Evolutionary conservation across 208 protist species (phyloP).

Genomic region (Trypanosoma grayi): DNA sequence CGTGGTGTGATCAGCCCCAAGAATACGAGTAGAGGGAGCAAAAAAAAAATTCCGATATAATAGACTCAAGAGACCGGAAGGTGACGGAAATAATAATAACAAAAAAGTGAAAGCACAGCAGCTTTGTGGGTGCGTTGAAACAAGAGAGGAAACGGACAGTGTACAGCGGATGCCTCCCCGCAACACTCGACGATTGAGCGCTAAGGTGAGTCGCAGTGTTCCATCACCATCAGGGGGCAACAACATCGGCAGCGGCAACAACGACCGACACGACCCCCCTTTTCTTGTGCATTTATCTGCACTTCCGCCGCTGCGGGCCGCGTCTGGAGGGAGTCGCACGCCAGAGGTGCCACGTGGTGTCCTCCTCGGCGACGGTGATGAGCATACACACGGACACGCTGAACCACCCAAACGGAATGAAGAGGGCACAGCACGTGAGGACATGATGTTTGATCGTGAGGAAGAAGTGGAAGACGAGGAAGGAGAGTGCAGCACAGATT

Average conservation of each 20-base stretch:
- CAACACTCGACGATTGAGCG: neutral
- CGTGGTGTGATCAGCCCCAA: too few species aligned
- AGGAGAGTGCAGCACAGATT: neutral
- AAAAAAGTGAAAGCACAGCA: too few species aligned
- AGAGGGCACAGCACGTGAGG: neutral
- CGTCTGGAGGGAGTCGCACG: neutral
- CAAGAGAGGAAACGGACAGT: neutral
- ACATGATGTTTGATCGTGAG: neutral
- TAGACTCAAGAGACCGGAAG: too few species aligned
- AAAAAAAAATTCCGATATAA: too few species aligned
- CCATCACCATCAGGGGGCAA: neutral
- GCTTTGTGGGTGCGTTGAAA: too few species aligned
- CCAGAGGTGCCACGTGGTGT: neutral
- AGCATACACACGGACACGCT: neutral
- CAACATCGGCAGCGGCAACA: neutral
- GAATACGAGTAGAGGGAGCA: too few species aligned
- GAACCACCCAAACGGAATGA: neutral
- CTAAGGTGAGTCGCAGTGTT: neutral
- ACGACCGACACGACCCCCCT: neutral
- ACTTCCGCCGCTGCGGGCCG: neutral
- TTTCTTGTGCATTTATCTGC: neutral
- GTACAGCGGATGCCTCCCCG: neutral
- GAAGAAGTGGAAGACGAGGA: neutral
- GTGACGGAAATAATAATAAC: too few species aligned
- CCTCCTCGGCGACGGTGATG: neutral